A percentile compares a stretch with the other conserved stretches of the same genome.
Evolutionary conservation across 2,329 filamentous ascomycete genomes (phyloP).

Genomic region (Chaetomiaceae sp.): DNA sequence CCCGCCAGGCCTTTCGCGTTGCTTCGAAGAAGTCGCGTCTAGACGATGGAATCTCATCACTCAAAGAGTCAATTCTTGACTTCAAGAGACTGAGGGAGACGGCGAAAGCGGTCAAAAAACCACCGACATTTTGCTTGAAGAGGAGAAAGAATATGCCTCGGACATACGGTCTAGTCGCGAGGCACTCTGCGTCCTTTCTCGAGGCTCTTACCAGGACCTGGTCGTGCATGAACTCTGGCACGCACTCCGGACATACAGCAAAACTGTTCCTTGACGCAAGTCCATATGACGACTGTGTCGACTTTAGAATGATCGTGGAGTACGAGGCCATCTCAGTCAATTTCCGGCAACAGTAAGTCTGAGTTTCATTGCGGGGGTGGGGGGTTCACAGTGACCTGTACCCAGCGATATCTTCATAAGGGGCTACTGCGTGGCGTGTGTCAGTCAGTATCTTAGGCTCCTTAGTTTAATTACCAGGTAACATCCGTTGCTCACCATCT

Average conservation of each 20-base stretch:
- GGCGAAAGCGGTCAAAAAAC: not conserved
- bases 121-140: not conserved
- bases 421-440: too few relatives aligned
- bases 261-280: not conserved
- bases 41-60: not conserved
- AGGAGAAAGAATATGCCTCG: not conserved
- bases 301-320: constrained; percentile 1
- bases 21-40: not conserved
- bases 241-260: not conserved
- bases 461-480: too few relatives aligned
- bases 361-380: too few relatives aligned
- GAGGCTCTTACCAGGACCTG: not conserved
- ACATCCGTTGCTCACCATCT: not conserved
- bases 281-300: not conserved
- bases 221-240: not conserved
- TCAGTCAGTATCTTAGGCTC: too few relatives aligned
- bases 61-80: not conserved
- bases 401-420: too few relatives aligned
- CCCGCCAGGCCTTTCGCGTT: not conserved
- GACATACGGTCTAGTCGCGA: not conserved
- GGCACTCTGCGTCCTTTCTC: not conserved
- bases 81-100: constrained; percentile 1
- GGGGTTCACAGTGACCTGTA: too few relatives aligned
- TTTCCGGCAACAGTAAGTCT: too few relatives aligned
- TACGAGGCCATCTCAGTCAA: not conserved